A percentile compares a stretch with the other conserved stretches of the same genome.
Evolutionary conservation across 2,329 filamentous ascomycete genomes (phyloP).

Genomic region (Cladosporium sp.): DNA sequence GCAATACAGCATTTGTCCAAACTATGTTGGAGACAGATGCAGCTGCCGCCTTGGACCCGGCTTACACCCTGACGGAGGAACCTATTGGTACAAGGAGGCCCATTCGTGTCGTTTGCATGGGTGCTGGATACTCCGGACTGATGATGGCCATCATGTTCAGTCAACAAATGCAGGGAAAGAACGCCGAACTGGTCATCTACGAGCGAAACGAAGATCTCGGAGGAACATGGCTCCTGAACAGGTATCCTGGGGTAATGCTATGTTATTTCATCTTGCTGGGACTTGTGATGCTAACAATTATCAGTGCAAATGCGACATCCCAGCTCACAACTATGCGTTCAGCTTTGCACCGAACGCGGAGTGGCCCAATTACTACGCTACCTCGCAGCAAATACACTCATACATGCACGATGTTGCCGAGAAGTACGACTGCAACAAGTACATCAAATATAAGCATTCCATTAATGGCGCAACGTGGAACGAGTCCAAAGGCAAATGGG

Average conservation of each 20-base stretch:
- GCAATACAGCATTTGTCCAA: neutral
- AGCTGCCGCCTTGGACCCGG: conserved; percentile 1
- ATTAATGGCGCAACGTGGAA: conserved; percentile 19
- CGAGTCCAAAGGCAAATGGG: conserved; percentile 21
- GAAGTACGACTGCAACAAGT: conserved; percentile 43
- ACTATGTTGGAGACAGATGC: neutral
- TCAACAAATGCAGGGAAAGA: conserved; percentile 2
- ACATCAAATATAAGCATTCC: conserved; percentile 7
- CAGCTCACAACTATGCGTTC: conserved; percentile 40
- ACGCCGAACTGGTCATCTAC: conserved; percentile 3
- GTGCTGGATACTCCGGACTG: neutral
- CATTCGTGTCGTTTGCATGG: conserved; percentile 7
- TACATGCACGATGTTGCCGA: conserved; percentile 42
- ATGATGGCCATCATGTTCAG: conserved; percentile 13
- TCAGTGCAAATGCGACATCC: conserved; percentile 3
- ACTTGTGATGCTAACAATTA: neutral
- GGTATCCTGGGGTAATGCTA: conserved; percentile 19
- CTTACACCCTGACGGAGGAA: neutral
- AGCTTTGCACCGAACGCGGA: conserved; percentile 40
- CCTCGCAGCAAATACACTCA: conserved; percentile 42
- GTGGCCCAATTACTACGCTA: conserved; percentile 38
- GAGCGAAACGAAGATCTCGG: conserved; percentile 53
- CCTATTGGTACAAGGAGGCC: conserved; percentile 3
- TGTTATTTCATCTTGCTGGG: neutral
- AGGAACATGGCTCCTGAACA: conserved; percentile 58